Conservation (phyloP, 2,329 filamentous ascomycete species). For the Drechslerella stenobrocha region DNA sequence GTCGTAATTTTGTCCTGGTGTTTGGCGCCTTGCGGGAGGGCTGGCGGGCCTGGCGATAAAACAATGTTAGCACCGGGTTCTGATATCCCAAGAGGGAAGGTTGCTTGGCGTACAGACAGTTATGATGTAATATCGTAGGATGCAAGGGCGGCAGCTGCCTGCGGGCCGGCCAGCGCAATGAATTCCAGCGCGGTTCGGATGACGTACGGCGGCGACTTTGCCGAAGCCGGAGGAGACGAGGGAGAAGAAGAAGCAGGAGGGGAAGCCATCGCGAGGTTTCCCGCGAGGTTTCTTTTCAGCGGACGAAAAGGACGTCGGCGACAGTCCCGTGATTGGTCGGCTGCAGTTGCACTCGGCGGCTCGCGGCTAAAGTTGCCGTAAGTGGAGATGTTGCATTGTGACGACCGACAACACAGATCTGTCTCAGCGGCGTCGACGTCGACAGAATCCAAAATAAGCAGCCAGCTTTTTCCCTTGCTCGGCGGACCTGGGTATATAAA, state of each 20-base stretch:
- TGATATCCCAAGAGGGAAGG: constrained; percentile 28
- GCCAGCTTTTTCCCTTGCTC: not conserved
- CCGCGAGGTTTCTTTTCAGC: too few species aligned
- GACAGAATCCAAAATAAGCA: not conserved
- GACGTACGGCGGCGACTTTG: not conserved
- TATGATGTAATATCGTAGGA: constrained; percentile 49
- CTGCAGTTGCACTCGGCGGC: too few species aligned
- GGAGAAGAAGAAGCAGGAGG: not conserved
- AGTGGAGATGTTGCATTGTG: constrained; percentile 9
- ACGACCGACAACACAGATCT: constrained; percentile 5
- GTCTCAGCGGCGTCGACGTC: not conserved
- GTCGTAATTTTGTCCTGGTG: not conserved
- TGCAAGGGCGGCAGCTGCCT: constrained; percentile 32
- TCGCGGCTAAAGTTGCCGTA: constrained; percentile 14
- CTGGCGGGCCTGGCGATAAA: too few species aligned
- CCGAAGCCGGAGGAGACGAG: not conserved
- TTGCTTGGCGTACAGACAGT: constrained; percentile 34
- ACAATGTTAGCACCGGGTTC: constrained; percentile 7
- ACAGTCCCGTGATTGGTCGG: not conserved
- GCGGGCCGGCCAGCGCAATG: not conserved
- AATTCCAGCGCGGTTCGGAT: not conserved
- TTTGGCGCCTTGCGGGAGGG: too few species aligned
- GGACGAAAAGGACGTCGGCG: not conserved
- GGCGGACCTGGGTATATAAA: too few species aligned
- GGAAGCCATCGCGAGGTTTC: too few species aligned